A percentile compares a stretch with the other conserved stretches of the same genome.
phyloP scores from a whole-genome alignment of 129 eudicot genomes.

The Chrysanthemum makinoi region DNA sequence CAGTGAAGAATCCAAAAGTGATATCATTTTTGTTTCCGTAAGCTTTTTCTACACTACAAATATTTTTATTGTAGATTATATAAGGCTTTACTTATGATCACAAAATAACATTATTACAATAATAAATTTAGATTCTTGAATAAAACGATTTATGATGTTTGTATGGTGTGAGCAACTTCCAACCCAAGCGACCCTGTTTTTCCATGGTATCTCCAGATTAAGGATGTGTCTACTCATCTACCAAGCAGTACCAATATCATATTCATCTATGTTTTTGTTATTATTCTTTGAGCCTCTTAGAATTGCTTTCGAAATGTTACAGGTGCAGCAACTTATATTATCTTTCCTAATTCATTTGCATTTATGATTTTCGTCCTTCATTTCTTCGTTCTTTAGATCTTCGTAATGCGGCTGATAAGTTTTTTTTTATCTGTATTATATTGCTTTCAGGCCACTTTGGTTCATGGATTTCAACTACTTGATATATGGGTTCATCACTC shows the following conservation, averaged over 20 bases:
- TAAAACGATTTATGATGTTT: background rate
- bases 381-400: background rate
- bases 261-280: constrained; percentile 56
- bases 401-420: constrained; percentile 11
- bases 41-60: too few species aligned
- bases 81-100: background rate
- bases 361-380: background rate
- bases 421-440: constrained; percentile 10
- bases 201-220: constrained; percentile 53
- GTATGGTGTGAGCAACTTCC: background rate
- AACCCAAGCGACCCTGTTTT: constrained; percentile 1
- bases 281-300: constrained; percentile 89
- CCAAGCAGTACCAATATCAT: constrained; percentile 28
- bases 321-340: constrained; percentile 42
- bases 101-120: background rate
- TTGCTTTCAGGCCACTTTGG: constrained; percentile 62
- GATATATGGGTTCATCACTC: constrained; percentile 82
- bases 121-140: background rate
- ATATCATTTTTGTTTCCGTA: constrained; percentile 11
- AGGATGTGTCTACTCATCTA: constrained; percentile 50
- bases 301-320: constrained; percentile 81
- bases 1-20: constrained; percentile 97
- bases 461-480: constrained; percentile 88
- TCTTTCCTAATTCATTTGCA: constrained; percentile 17
- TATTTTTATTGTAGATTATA: background rate